Percentiles rank a stretch among this genome's conserved stretches.
These are phyloP conservation scores for Micromonas commoda DNA, from an alignment of 139 green algal genomes.

Conservation along the genomic window DNA sequence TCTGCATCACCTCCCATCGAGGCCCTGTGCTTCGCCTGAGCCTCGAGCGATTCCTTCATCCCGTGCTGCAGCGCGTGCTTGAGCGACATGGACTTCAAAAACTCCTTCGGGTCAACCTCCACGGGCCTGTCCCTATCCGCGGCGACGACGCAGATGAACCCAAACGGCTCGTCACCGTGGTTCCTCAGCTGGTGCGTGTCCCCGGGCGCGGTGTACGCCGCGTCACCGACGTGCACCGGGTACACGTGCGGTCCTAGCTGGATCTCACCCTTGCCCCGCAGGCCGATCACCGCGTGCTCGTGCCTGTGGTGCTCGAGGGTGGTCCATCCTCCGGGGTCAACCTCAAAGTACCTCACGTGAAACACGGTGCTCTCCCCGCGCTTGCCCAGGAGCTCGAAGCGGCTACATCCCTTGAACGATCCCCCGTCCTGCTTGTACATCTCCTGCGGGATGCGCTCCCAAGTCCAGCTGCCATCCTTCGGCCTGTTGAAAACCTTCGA, in stretches of 20 bases:
- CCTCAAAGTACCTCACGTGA: conserved; percentile 37
- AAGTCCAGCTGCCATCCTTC: neutral
- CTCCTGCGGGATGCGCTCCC: conserved; percentile 15
- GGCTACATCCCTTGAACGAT: conserved; percentile 17
- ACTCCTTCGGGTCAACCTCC: conserved; percentile 3
- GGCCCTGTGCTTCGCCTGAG: neutral
- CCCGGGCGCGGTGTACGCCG: conserved; percentile 25
- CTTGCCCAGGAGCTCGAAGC: conserved; percentile 33
- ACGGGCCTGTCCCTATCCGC: conserved; percentile 26
- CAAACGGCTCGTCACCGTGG: conserved; percentile 26
- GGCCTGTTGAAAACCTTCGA: conserved; percentile 23
- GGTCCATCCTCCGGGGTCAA: conserved; percentile 25
- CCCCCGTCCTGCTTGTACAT: conserved; percentile 25
- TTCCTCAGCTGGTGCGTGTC: conserved; percentile 30
- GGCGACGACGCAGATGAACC: conserved; percentile 36
- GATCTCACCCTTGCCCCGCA: conserved; percentile 24
- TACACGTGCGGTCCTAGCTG: conserved; percentile 6
- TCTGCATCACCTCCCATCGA: neutral
- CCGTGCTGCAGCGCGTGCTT: neutral
- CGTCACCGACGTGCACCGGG: conserved; percentile 17
- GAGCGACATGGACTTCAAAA: neutral
- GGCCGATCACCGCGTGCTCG: conserved; percentile 30
- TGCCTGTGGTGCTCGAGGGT: conserved; percentile 35
- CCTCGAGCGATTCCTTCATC: neutral
- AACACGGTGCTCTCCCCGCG: conserved; percentile 26